Evolutionary conservation across 306 rosid genomes (phyloP).

Genomic region (Glycine latifolia): DNA sequence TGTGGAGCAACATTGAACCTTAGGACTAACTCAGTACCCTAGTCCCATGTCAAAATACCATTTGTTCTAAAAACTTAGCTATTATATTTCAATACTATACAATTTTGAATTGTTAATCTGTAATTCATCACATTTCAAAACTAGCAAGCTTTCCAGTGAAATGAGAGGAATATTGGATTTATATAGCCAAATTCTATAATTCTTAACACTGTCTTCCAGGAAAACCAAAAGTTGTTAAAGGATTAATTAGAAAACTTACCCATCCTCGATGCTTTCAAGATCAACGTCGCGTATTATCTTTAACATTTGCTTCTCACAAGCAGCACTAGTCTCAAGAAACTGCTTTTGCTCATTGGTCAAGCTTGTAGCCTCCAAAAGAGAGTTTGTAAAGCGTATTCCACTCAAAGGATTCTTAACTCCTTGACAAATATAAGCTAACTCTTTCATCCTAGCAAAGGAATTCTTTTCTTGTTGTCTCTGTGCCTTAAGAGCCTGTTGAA

Average conservation of each 20-base stretch:
- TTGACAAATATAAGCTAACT: constrained; percentile 92
- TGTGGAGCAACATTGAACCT: constrained; percentile 12
- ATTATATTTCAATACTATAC: constrained; percentile 10
- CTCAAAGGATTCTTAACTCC: constrained; percentile 90
- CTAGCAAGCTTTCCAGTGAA: constrained; percentile 26
- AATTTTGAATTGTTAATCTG: constrained; percentile 35
- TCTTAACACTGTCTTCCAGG: background rate
- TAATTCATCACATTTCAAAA: constrained; percentile 30
- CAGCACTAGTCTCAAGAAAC: constrained; percentile 87
- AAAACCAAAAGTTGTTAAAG: constrained; percentile 33
- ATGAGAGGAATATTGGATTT: constrained; percentile 32
- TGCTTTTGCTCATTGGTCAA: constrained; percentile 92
- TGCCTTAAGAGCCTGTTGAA: constrained; percentile 78
- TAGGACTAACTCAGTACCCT: constrained; percentile 6
- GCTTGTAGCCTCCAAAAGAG: constrained; percentile 91
- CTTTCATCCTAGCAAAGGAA: constrained; percentile 86
- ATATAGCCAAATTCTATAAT: constrained; percentile 17
- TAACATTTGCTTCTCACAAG: constrained; percentile 95
- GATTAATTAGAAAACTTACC: constrained; percentile 65
- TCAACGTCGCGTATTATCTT: constrained; percentile 79
- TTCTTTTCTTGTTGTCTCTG: constrained; percentile 88
- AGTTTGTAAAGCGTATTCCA: constrained; percentile 91
- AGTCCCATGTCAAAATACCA: constrained; percentile 8
- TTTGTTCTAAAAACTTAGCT: constrained; percentile 13
- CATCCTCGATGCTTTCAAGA: constrained; percentile 80